Evolutionary conservation across 2,329 filamentous ascomycete species (phyloP), one percentile per base, ranked within the genome.

Genomic region (Davidsoniella virescens): DNA sequence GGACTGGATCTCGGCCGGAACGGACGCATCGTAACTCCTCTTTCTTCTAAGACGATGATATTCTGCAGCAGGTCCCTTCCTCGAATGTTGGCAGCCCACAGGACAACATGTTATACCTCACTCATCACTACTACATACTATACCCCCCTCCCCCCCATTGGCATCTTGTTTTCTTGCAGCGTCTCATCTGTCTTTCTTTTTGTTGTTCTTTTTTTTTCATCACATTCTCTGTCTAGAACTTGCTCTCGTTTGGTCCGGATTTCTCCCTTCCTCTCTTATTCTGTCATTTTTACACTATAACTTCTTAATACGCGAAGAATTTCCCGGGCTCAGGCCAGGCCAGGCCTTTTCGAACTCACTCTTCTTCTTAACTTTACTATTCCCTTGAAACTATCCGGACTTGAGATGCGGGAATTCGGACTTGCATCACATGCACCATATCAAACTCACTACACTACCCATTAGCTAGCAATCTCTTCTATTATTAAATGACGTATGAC

Each of bases 91-190:
- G 47, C 40, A 49, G 40, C 38, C 16, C 47, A 49, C 47, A 49
- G 47, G 37, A 49, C 47, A 49, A 49, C 47, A 49, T 49, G 47
- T 49, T 43, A 29, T 18, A 47, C 49, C 44, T 51, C 47, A 42
- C 47, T 18, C 38, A 25, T 49, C 39, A 16, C 43, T 47, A 26
- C 39, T 33, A 17, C 46, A 23, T 38, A 48, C 42, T 40, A 49
- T 49, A 49, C 46, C 47, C 47, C 18, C 25, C 40, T 49, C 43
- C 46, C 47, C 47, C 18, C 25, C 40, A 49, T 42, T 33, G 38
- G 47, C 47, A 40, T 49, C 42, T 23, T 49, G 39, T 29, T 48
- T 40, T 44, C 20, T 44, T 44, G 41, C 41, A 44, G 16, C 23
- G 14, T 43, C 17, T 44, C n/a, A 26, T 44, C 18, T 44, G 7